Evolutionary conservation across 306 rosid species (phyloP).

Genomic region (Chamaecrista fasciculata): DNA sequence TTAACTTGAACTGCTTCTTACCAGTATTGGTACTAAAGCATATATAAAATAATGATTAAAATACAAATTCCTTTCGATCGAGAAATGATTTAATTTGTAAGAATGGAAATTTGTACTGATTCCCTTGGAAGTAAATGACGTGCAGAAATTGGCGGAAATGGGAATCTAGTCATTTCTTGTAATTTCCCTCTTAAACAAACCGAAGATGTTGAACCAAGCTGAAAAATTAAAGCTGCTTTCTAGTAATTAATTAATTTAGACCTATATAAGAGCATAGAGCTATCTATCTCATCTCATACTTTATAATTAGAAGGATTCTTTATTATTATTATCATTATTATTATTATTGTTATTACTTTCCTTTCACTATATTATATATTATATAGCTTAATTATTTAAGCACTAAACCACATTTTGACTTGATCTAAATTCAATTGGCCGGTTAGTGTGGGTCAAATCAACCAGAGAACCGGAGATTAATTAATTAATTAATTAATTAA

Average conservation of each 20-base stretch:
- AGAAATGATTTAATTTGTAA: constrained; percentile 1
- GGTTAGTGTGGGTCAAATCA: constrained; percentile 30
- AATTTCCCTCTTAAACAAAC: constrained; percentile 30
- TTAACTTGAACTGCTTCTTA: not conserved
- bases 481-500: too few species aligned
- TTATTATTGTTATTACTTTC: too few species aligned
- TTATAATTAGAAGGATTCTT: not conserved
- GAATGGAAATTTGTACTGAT: constrained; percentile 23
- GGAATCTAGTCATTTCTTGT: constrained; percentile 48
- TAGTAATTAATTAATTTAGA: not conserved
- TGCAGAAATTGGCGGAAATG: constrained; percentile 38
- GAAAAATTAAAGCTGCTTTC: constrained; percentile 34
- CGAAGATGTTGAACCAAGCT: constrained; percentile 25
- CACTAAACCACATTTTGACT: constrained; percentile 9
- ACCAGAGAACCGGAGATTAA: constrained; percentile 21
- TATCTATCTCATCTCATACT: not conserved
- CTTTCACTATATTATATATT: not conserved
- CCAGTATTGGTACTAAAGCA: not conserved
- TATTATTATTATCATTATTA: too few species aligned
- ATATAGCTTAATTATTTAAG: not conserved
- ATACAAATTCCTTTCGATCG: not conserved
- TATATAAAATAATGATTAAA: not conserved
- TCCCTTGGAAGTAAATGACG: constrained; percentile 35
- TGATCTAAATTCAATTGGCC: constrained; percentile 24
- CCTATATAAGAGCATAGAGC: not conserved